phyloP scores from a whole-genome alignment of 164 flowering plant species.

The Berberis vulgaris region DNA sequence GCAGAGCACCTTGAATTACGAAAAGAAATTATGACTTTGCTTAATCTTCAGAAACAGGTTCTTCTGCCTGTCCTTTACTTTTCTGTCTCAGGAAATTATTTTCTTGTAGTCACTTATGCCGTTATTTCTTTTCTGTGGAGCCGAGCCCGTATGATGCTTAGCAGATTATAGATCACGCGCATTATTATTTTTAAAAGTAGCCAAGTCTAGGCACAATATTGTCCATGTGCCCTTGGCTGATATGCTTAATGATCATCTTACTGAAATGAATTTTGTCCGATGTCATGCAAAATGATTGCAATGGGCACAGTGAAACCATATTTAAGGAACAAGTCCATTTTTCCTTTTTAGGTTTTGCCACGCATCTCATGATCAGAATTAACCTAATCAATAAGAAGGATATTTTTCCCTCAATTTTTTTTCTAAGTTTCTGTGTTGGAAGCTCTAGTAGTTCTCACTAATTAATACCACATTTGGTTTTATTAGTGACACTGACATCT shows the following conservation, averaged over 20 bases:
- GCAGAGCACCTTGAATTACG: slow-evolving; percentile 90
- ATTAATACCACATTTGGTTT: not conserved
- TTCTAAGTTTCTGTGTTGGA: not conserved
- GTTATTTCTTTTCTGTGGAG: not conserved
- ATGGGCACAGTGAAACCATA: too few relatives aligned
- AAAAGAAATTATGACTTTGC: slow-evolving; percentile 73
- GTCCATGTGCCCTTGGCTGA: too few relatives aligned
- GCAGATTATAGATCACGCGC: too few relatives aligned
- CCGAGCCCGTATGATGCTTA: not conserved
- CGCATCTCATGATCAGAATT: too few relatives aligned
- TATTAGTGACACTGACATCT: not conserved
- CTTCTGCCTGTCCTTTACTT: not conserved
- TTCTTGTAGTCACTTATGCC: not conserved
- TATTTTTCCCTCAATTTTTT: not conserved
- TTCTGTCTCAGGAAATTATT: not conserved
- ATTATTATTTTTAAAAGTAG: too few relatives aligned
- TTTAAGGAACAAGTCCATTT: too few relatives aligned
- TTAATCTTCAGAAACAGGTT: slow-evolving; percentile 97
- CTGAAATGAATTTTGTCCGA: too few relatives aligned
- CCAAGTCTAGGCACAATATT: too few relatives aligned
- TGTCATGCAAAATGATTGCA: too few relatives aligned
- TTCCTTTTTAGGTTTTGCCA: not conserved
- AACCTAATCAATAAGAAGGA: too few relatives aligned
- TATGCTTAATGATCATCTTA: too few relatives aligned
- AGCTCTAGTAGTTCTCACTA: not conserved